Evolutionary conservation across 2,329 filamentous ascomycete genomes (phyloP).

Genomic region (Cucurbitaria berberidis): DNA sequence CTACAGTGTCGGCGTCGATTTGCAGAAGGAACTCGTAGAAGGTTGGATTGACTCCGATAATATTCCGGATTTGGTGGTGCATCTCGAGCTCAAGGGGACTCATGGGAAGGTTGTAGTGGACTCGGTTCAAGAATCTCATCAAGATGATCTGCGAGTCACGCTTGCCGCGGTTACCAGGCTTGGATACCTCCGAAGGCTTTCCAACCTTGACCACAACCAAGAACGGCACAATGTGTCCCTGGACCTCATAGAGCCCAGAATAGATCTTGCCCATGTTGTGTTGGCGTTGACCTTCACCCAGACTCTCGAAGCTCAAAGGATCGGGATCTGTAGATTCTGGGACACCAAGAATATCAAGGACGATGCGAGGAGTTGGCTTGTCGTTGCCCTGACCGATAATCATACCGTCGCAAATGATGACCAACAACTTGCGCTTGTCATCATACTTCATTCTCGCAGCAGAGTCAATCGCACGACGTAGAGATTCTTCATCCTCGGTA

Average conservation of each 20-base stretch:
- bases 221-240: conserved; percentile 98
- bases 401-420: conserved; percentile 97
- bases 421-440: conserved; percentile 94
- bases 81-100: conserved; percentile 96
- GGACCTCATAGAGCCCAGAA: conserved; percentile 95
- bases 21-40: conserved; percentile 98
- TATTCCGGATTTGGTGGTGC: conserved; percentile 98
- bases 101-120: conserved; percentile 97
- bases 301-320: conserved; percentile 92
- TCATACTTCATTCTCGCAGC: conserved; percentile 95
- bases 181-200: conserved; percentile 74
- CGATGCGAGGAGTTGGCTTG: conserved; percentile 90
- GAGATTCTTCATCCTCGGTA: conserved; percentile 96
- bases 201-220: conserved; percentile 96
- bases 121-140: conserved; percentile 98
- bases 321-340: conserved; percentile 93
- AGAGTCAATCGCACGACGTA: conserved; percentile 96
- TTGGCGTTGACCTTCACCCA: conserved; percentile 94
- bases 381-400: conserved; percentile 99
- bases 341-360: conserved; percentile 95
- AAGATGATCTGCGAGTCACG: conserved; percentile 98
- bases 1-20: conserved; percentile 96
- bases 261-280: conserved; percentile 99
- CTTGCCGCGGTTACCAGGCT: conserved; percentile 94
- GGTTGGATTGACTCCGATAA: conserved; percentile 96